Evolutionary conservation across 2,329 filamentous ascomycete genomes (phyloP), one percentile per base, ranked within the genome.

Genomic region (Dothideomycetes sp.): DNA sequence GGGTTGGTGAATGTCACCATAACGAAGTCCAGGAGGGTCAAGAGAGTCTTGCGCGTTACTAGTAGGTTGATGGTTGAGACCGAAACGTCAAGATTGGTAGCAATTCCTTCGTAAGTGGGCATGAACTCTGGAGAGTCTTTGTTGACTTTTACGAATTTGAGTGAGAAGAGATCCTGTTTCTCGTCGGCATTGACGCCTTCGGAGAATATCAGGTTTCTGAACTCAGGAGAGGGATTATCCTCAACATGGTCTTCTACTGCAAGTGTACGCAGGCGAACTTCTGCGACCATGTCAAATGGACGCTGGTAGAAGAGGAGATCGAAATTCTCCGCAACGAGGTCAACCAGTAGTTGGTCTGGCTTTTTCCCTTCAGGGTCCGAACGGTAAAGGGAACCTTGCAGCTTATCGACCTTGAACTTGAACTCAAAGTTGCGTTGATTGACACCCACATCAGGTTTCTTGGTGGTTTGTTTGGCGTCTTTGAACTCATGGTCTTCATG

Each of bases 201-300:
- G 1, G 91, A 95, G 0, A 88, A 94, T n/a, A 99, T 78, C 36
- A 99, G 93, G 18, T 89, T 89, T 63, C 91, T 94, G 69, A 99
- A 98, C 54, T 96, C 89, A 6, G 82, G 81, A 0, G 84, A 68
- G 0, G 87, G 80, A 40, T 89, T 82, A 49, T 91, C 71, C 51
- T 84, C 89, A 7, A 99, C 89, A 56, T 96, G 88, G 56, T 99
- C 91, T 54, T 96, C 89, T 3, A 98, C 78, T 1, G 82, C 85
- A 13, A 98, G 69, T 1, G 86, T 88, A 11, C 84, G 83, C 8
- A 99, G 72, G 0, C 86, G 80, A 18, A 98, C 84, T 53, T 95
- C 84, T 1, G 91, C 89, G 18, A 81, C 84, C 80, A 98, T 91
- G 57, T 98, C 89, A 51, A 82, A 95, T 0, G 84, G 80, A 17